Percentiles rank a stretch among this genome's conserved stretches.
Evolutionary conservation across 2,329 filamentous ascomycete genomes (phyloP).

Genomic region (Aspergillus alliaceus): DNA sequence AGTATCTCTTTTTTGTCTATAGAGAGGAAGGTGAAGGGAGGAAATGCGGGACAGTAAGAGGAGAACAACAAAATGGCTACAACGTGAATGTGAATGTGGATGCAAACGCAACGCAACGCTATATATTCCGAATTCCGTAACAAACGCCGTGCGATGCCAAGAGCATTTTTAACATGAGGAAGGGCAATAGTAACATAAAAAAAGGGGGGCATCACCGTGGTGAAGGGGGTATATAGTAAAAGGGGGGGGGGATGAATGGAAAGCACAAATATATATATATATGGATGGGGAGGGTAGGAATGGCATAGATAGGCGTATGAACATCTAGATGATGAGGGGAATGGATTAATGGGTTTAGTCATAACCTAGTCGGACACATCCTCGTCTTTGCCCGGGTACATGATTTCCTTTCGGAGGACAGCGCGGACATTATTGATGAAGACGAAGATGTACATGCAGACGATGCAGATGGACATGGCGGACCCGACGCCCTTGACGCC

Average conservation of each 20-base stretch:
- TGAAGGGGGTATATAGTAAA: slow-evolving; percentile 1
- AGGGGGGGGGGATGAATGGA: background rate
- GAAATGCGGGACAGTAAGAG: background rate
- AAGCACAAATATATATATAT: background rate
- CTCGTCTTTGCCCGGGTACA: slow-evolving; percentile 62
- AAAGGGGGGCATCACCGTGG: background rate
- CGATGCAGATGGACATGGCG: slow-evolving; percentile 56
- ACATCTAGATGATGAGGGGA: background rate
- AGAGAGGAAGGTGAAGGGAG: background rate
- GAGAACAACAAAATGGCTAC: background rate
- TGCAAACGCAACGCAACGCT: background rate
- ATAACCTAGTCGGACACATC: slow-evolving; percentile 42
- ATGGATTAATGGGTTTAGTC: background rate
- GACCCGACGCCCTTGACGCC: slow-evolving; percentile 56
- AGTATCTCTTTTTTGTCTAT: background rate
- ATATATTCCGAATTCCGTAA: background rate
- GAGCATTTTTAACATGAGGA: background rate
- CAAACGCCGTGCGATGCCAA: background rate
- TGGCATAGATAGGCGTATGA: background rate
- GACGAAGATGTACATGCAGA: slow-evolving; percentile 57
- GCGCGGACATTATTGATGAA: slow-evolving; percentile 52
- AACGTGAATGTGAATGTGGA: background rate
- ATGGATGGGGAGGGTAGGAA: background rate
- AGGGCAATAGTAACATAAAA: background rate
- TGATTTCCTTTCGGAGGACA: slow-evolving; percentile 52